Base-by-base conservation (phyloP, 805 yeast species). In the Teunomyces lycoperdinae region DNA sequence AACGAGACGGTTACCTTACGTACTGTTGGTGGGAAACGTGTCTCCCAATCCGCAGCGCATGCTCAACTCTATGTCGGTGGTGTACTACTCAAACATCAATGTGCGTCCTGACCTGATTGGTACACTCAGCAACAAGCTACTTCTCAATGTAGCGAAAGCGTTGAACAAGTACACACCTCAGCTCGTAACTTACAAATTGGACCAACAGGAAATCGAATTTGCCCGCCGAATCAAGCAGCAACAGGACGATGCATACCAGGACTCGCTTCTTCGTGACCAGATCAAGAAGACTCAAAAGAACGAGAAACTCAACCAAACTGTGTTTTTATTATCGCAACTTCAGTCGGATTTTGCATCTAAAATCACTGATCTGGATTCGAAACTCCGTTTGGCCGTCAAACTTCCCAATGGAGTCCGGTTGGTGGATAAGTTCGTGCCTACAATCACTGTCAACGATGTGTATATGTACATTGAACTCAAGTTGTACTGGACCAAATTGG, bases 321-420 rank as follows among this genome's bases (percentile, higher is more conserved):
- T 13, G 11, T 38, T 20, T 14, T 38, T 38, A 29, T 24, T 38
- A 17, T 24, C 16, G 17, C 8, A 17, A 38, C 27, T 26, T 9
- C 17, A 30, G 38, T 13, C 24, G 9, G 24, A 31, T n/a, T 31
- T 14, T 10, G n/a, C 24, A 9, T 42, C 34, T 2, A n/a, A 13
- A n/a, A 17, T 30, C 6, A 41, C 32, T 13, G 24, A 17, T 9
- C 10, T 11, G 6, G 30, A 31, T 5, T 20, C 38, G 17, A 29
- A 20, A n/a, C 44, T 35, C 9, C 46, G 53, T 13, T 71, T 84
- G 16, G 83, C 85, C 44, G 67, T 84, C 52, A 76, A 82, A 58
- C 64, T 78, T 31, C 81, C 85, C 7, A 60, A 71, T 31, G 87
- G 88, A 2, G 68, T 70, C 43, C 62, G 83, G 46, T 58, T 75